Evolutionary conservation across 306 rosid genomes (phyloP).

Genomic region (Dryas alaskensis): DNA sequence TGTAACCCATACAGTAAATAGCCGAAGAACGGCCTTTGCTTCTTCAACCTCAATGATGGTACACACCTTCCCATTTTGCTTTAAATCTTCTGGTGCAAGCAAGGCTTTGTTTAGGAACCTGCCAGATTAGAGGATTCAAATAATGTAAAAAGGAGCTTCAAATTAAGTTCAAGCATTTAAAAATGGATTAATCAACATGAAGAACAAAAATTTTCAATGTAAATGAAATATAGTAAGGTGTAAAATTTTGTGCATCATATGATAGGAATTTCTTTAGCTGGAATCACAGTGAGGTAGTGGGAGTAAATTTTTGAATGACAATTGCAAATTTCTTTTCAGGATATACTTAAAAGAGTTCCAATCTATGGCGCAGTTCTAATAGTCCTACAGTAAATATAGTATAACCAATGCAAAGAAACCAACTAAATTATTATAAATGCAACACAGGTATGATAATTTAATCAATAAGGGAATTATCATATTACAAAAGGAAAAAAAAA

Average conservation of each 20-base stretch:
- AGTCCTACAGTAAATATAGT: too few relatives aligned
- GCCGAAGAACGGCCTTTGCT: constrained; percentile 35
- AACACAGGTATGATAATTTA: not conserved
- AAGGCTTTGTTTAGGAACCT: constrained; percentile 52
- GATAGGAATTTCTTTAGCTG: too few relatives aligned
- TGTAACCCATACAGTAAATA: constrained; percentile 33
- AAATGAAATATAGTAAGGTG: too few relatives aligned
- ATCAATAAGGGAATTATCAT: not conserved
- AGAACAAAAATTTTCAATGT: not conserved
- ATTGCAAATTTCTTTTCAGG: too few relatives aligned
- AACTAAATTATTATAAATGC: not conserved
- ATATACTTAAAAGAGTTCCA: too few relatives aligned
- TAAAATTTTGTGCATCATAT: too few relatives aligned
- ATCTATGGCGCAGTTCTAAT: too few relatives aligned
- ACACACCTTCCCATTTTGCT: constrained; percentile 13
- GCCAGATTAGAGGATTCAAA: not conserved
- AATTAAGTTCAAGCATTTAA: not conserved
- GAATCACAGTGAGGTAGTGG: too few relatives aligned
- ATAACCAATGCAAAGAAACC: not conserved
- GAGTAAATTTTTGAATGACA: too few relatives aligned
- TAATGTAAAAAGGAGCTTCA: too few relatives aligned
- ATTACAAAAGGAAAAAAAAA: too few relatives aligned
- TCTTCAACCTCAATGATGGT: constrained; percentile 32
- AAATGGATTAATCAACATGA: not conserved
- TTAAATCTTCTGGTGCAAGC: constrained; percentile 25